Base-by-base conservation (phyloP, 164 flowering plant genomes). In the Paratinospora sagittata region DNA sequence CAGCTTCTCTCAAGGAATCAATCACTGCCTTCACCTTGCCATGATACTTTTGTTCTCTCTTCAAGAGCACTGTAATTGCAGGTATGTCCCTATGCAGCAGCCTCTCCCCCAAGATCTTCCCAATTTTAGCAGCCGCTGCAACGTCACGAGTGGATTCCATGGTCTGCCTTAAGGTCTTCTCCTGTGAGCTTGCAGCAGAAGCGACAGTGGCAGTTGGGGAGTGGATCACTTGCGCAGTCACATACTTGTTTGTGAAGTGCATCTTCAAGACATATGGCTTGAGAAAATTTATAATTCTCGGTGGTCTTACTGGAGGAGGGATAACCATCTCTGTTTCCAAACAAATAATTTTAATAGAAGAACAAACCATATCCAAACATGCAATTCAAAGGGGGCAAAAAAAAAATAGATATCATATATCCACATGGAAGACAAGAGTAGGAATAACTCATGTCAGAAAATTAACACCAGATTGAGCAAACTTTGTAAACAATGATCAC, bases 171-270 rank as follows among this genome's bases (percentile, higher is more conserved):
- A 93, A 75, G 65, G 74, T 80, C 78, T 85, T 87, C 79, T 93
- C 98, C 71, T 90, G 93, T 21, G 97, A 85, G 77, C 95, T 90
- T 9, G 95, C 98, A 23, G 90, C 78, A 43, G 88, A 75, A 34
- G 95, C 95, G 5, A 89, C 90, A 3, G 95, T 86, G 68, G 95
- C 92, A 4, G 95, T 89, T 60, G 92, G 92, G 0, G 88, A 66
- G 80, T 90, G 96, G 78, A 90, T 47, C 60, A 92, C 98, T 83
- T 89, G 96, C 24, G 88, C 93, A 74, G 65, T 80, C 68, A 89
- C 94, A 75, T 34, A 90, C 83, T 92, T 90, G 83, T 92, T 92
- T 60, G 95, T 85, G 77, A 90, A 92, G 78, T 89, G 90, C 98
- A 90, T 90, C 74, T 80, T 87, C 82, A 90, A 72, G 34, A 89